These are phyloP conservation scores for Pichia sp. DNA, from an alignment of 1,139 yeast genomes.

Conservation along the genomic window DNA sequence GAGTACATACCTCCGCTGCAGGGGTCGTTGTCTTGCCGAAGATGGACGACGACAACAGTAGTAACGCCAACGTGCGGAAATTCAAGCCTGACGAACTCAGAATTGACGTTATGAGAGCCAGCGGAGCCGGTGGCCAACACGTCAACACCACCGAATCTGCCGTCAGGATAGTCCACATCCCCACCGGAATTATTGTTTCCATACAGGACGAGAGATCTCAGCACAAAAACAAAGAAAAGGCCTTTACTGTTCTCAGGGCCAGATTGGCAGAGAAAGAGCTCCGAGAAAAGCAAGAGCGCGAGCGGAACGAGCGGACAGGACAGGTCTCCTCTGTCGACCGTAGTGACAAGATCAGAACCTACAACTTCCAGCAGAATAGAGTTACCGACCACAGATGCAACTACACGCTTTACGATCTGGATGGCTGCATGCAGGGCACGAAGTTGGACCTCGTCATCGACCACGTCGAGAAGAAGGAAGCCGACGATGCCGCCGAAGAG, in stretches of 20 bases:
- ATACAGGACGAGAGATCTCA: slow-evolving; percentile 97
- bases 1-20: slow-evolving; percentile 93
- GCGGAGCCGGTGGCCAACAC: slow-evolving; percentile 98
- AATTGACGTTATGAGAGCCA: slow-evolving; percentile 92
- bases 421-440: slow-evolving; percentile 72
- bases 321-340: slow-evolving; percentile 89
- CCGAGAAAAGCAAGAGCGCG: slow-evolving; percentile 58
- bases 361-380: slow-evolving; percentile 87
- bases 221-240: slow-evolving; percentile 93
- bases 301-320: slow-evolving; percentile 64
- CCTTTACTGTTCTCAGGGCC: slow-evolving; percentile 76
- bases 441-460: slow-evolving; percentile 61
- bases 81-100: slow-evolving; percentile 87
- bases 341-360: slow-evolving; percentile 90
- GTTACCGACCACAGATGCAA: slow-evolving; percentile 94
- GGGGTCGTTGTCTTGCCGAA: slow-evolving; percentile 94
- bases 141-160: slow-evolving; percentile 98
- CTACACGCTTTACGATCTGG: slow-evolving; percentile 70
- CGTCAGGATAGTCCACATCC: slow-evolving; percentile 85
- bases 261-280: slow-evolving; percentile 80
- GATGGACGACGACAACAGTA: slow-evolving; percentile 54
- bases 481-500: slow-evolving; percentile 42
- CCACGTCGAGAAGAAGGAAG: slow-evolving; percentile 46
- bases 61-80: slow-evolving; percentile 53
- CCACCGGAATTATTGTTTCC: slow-evolving; percentile 82